Evolutionary conservation across 495 filamentous ascomycete species (phyloP), one percentile per base, ranked within the genome.

Genomic region (Trichoderma gamsii): DNA sequence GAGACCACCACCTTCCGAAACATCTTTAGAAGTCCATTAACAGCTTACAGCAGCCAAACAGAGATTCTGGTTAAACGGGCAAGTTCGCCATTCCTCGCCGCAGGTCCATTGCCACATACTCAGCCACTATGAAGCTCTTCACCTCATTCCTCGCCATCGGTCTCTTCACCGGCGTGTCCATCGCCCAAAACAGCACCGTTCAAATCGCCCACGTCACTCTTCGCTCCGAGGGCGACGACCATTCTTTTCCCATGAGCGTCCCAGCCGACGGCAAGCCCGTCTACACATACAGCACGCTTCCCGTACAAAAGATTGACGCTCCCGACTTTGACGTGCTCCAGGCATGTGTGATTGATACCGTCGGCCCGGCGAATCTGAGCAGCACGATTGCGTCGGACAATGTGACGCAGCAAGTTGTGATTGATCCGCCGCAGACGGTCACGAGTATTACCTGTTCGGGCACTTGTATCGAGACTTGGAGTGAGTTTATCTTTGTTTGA

Each of bases 361-460:
- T 44, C 41, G 65, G 44, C 18, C 18, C 27, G 8, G 25, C 23
- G 41, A 51, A 49, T n/a, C 65, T 66, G 11, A 66, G 27, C 44
- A 66, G 44, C 65, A 66, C 41, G 3, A 66, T 61, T 32, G 56
- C 56, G 5, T 18, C 56, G 23, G 56, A 66, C 21, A 25, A 16
- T 32, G 65, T 43, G 15, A 32, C 41, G 35, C 65, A 66, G 65
- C 38, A 32, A 25, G 41, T 66, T 29, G 65, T 66, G 41, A 32
- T 66, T 32, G 65, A 49, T 15, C 41, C 38, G 18, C 41, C 65
- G 7, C 38, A 66, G 44, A 16, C 43, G 41, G 43, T 66, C 25
- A 46, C 27, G 7, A 66, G 65, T 29, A 46, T 66, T n/a, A 49
- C n/a, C 21, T 66, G 65, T 41, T 13, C 52, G 65, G 65, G 65